Base-by-base conservation (phyloP, 129 eudicot species). In the Escallonia herrerae region DNA sequence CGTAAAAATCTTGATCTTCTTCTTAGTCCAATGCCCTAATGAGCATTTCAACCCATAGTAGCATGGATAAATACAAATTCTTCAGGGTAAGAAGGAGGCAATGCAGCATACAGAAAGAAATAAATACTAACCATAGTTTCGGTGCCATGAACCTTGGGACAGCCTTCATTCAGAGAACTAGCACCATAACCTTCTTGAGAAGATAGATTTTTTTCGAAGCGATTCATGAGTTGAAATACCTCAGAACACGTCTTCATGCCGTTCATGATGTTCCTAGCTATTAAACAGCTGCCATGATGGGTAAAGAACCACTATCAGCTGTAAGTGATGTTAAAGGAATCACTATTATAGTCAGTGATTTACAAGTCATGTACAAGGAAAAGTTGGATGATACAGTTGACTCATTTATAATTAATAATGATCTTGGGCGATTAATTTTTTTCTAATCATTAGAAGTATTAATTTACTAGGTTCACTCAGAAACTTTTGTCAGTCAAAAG, bases 241-340 rank as follows among this genome's bases (percentile, higher is more conserved):
- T 94, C 99, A 0, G 78, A 75, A 66, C 99, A 94, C 65, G 90
- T 94, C 77, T 89, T 94, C 86, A 84, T 68, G 3, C 90, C 90
- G 68, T 83, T 86, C 95, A 94, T 80, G 9, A 84, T 83, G 72
- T 94, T 94, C 71, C 99, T 82, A 47, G 99, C 95, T 80, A 94
- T 84, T 72, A 94, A 80, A 69, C 99, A 94, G 87, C 99, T 94
- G 87, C 78, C 83, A 60, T 44, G 15, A 74, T 64, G 46, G 33
- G 33, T 22, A 22, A 22, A 22, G 33, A 22, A 22, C 33, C 33
- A 22, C 33, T 22, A 22, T 22, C 33, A 22, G 33, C 33, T 22
- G 33, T 22, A 0, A 22, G 33, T 22, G 33, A 22, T 22, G 33
- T 22, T 22, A 1, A 22, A 22, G 33, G 33, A 22, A 22, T 22